Evolutionary conservation across 345 rosid species (phyloP), one percentile per base, ranked within the genome.

Genomic region (Chamaenerion angustifolium): DNA sequence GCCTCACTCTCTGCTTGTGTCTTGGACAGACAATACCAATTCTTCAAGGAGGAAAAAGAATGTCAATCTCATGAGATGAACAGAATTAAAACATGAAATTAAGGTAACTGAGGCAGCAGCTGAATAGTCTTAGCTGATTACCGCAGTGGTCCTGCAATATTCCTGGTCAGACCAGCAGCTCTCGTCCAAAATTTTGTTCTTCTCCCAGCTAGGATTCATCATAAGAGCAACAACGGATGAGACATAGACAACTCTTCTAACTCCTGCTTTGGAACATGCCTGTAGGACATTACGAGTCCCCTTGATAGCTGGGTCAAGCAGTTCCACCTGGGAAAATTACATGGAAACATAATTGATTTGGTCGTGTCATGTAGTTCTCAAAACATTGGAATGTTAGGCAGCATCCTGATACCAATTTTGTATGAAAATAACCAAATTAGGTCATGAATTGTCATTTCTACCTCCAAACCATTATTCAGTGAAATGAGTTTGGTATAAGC

Each of bases 1-100:
- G 93, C 89, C 55, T 65, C 71, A 48, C 62, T 68, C 58, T 80
- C 97, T 13, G 88, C 96, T 71, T 55, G 68, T 35, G 85, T 77
- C 70, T 88, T 88, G 13, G 92, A 63, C 47, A 73, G 48, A 61
- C 68, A 64, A 65, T 88, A 84, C 95, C 88, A 78, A 40, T 78
- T 73, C 93, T 80, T 42, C 17, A 60, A 19, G 11, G 17, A 50
- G 21, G 27, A 40, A 48, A 56, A 43, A 18, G n/a, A 31, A 31
- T 31, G 37, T 31, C 37, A 31, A 31, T 31, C 37, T 31, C 37
- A 31, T 31, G 37, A 31, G 37, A 31, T 4, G 37, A 31, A 31
- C 37, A 5, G 27, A 23, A 23, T 2, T 31, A 31, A 31, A 4
- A 31, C 37, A 7, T 31, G 37, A 31, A 31, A 21, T 21, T 21